These are phyloP conservation scores for Pyrenophora seminiperda DNA, from an alignment of 2,329 filamentous ascomycete genomes.

Conservation along the genomic window DNA sequence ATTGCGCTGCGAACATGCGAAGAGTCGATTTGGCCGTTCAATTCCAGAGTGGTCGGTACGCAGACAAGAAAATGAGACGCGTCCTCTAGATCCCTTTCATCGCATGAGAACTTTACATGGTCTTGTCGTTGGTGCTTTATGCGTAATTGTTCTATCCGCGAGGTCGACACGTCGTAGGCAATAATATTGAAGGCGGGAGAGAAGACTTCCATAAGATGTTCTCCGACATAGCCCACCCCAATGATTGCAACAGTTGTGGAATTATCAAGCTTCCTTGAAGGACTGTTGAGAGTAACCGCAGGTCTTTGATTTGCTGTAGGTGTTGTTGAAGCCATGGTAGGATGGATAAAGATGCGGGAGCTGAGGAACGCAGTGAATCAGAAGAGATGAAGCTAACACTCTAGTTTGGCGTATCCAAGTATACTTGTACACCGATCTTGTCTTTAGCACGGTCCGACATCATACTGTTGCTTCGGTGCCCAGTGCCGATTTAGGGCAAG, in stretches of 20 bases:
- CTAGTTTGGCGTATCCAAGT: neutral
- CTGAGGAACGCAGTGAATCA: neutral
- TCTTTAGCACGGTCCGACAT: neutral
- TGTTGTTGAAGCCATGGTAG: neutral
- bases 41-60: slow-evolving; percentile 57
- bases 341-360: neutral
- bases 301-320: neutral
- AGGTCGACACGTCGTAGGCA: slow-evolving; percentile 38
- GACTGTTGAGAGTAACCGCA: neutral
- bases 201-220: slow-evolving; percentile 56
- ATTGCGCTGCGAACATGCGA: slow-evolving; percentile 56
- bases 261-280: neutral
- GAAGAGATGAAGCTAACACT: neutral
- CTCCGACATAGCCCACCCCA: slow-evolving; percentile 60
- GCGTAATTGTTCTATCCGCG: slow-evolving; percentile 3
- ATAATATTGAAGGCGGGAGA: slow-evolving; percentile 50
- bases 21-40: slow-evolving; percentile 55
- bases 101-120: neutral
- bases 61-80: slow-evolving; percentile 61
- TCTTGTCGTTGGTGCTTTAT: neutral
- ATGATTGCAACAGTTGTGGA: slow-evolving; percentile 50
- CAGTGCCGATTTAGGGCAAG: neutral
- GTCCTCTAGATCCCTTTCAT: neutral
- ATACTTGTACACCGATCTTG: neutral
- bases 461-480: neutral